Conservation (phyloP, 1,139 yeast genomes). For the Pichia sp. region DNA sequence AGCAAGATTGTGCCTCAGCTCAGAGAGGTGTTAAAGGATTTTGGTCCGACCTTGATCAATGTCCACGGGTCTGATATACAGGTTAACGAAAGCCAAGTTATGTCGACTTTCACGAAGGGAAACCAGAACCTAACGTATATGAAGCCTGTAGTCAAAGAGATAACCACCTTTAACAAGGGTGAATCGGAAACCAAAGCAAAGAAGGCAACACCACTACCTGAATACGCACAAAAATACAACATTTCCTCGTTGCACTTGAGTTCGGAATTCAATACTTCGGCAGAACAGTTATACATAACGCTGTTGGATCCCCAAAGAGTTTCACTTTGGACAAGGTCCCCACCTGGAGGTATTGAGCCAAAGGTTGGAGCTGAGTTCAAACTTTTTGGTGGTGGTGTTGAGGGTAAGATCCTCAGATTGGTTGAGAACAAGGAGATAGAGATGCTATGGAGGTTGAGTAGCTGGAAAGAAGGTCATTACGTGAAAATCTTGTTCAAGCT, state of each 20-base stretch:
- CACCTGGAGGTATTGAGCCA: conserved; percentile 58
- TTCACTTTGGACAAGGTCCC: conserved; percentile 84
- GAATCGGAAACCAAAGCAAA: background rate
- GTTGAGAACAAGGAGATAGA: conserved; percentile 56
- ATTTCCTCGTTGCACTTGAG: conserved; percentile 76
- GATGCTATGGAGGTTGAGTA: conserved; percentile 80
- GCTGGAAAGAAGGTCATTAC: conserved; percentile 82
- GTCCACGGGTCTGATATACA: conserved; percentile 86
- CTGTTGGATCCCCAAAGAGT: conserved; percentile 72
- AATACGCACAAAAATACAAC: conserved; percentile 54
- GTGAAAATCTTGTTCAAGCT: conserved; percentile 65
- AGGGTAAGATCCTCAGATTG: conserved; percentile 62
- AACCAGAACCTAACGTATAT: conserved; percentile 43
- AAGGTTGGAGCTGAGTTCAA: conserved; percentile 59
- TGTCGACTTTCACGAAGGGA: conserved; percentile 61
- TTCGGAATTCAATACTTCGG: conserved; percentile 80
- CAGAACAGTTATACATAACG: conserved; percentile 76
- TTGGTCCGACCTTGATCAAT: conserved; percentile 72
- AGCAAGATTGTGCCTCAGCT: conserved; percentile 63
- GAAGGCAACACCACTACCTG: conserved; percentile 14
- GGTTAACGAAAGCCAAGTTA: conserved; percentile 53
- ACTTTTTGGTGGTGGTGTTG: conserved; percentile 85
- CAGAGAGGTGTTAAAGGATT: conserved; percentile 52
- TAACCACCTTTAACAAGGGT: conserved; percentile 28
- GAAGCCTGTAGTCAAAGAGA: conserved; percentile 29